Percentiles rank a stretch among this genome's conserved stretches.
Evolutionary conservation across 2,329 filamentous ascomycete genomes (phyloP).

Genomic region (Pestalotiopsis sp.): DNA sequence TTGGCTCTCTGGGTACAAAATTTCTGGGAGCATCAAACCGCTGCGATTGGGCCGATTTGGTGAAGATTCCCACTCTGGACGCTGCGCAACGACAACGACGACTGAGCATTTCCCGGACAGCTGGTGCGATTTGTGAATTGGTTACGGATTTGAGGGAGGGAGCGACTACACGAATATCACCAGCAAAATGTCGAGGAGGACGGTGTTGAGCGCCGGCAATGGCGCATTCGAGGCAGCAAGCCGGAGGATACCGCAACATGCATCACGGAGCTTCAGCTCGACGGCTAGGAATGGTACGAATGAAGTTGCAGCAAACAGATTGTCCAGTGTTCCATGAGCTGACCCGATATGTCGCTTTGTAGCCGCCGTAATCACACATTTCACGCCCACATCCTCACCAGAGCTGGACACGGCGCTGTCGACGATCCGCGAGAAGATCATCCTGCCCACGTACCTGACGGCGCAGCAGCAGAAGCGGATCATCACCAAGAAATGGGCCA

Average conservation of each 20-base stretch:
- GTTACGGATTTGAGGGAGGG: not conserved
- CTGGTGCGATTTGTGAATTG: not conserved
- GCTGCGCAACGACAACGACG: not conserved
- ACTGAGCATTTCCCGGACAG: not conserved
- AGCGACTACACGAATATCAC: not conserved
- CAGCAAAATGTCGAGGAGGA: constrained; percentile 28
- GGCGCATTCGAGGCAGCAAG: constrained; percentile 25
- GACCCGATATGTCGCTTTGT: not conserved
- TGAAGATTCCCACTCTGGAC: not conserved
- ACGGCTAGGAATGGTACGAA: constrained; percentile 29
- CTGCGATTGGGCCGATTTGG: not conserved
- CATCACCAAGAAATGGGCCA: constrained; percentile 47
- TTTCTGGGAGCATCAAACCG: constrained; percentile 4
- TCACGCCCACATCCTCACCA: constrained; percentile 52
- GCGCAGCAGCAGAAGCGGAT: constrained; percentile 55
- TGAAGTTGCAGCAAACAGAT: not conserved
- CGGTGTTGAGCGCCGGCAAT: constrained; percentile 28
- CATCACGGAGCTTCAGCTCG: constrained; percentile 29
- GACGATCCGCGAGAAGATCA: constrained; percentile 58
- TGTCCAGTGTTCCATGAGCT: not conserved
- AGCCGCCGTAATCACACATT: constrained; percentile 41
- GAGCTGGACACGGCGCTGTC: constrained; percentile 57
- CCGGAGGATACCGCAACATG: constrained; percentile 17
- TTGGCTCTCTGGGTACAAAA: constrained; percentile 4
- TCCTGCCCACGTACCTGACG: constrained; percentile 64